Evolutionary conservation across 1,139 yeast species (phyloP), one percentile per base, ranked within the genome.

Genomic region (Pneumocystis jirovecii): DNA sequence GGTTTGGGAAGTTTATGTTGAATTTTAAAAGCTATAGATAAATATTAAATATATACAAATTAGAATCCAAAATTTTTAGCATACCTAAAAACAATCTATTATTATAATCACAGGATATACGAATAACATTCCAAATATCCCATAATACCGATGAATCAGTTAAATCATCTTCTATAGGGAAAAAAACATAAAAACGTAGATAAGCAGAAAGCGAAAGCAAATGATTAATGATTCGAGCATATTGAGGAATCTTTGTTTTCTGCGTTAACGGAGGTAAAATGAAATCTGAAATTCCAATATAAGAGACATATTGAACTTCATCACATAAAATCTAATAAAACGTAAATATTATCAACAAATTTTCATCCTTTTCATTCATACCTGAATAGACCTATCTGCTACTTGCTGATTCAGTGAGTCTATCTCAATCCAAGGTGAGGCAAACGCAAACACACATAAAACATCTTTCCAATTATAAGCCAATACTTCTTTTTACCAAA

Each of bases 91-190:
- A 79, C 19, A 85, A 74, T 35, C 82, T 79, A 1, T 75, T 70
- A 61, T 83, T 78, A 69, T 83, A 83, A 65, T 79, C 78, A 70
- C 85, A 82, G 57, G 80, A 75, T 7, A 79, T 76, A 35, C 88
- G 75, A 12, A 85, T 80, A 0, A 86, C 79, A 70, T 85, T 83
- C 89, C 89, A 85, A 70, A 83, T 79, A 66, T 84, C 87, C 89
- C 89, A 85, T 1, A 86, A 82, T 2, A 85, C 82, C 56, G 84
- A 72, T 86, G 19, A 78, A 73, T 19, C 80, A 80, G 70, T 3
- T 68, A 67, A 61, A 75, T 80, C 72, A 73, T 82, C 44, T 17
- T 40, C 74, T 77, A 81, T 72, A 72, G 78, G 66, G 79, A 83
- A 70, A 68, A 76, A 69, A 74, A 81, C 62, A 76, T 79, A 71